A percentile compares a stretch with the other conserved stretches of the same genome.
Conservation (phyloP, 257 asterid species). For the Plantago major region DNA sequence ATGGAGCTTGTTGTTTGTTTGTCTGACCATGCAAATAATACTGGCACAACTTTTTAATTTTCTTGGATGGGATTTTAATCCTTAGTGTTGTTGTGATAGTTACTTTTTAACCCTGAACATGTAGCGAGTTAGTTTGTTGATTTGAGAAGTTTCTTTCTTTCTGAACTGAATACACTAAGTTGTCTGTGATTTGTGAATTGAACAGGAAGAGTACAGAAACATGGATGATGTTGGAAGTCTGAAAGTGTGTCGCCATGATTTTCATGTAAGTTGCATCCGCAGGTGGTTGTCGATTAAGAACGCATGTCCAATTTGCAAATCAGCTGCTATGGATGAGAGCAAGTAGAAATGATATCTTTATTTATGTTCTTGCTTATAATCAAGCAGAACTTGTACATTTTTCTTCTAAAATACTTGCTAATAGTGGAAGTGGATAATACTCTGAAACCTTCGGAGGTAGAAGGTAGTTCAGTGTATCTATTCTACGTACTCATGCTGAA, state of each 20-base stretch:
- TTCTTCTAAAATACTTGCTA: too few relatives aligned
- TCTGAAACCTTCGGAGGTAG: too few relatives aligned
- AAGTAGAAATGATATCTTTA: too few relatives aligned
- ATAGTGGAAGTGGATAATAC: too few relatives aligned
- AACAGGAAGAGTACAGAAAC: conserved; percentile 61
- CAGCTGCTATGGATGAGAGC: conserved; percentile 36
- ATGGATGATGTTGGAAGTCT: conserved; percentile 58
- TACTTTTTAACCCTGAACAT: neutral
- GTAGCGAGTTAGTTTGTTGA: neutral
- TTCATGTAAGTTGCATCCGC: conserved; percentile 58
- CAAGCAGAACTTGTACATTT: too few relatives aligned
- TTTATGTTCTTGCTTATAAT: too few relatives aligned
- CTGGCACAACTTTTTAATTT: neutral
- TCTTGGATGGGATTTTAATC: neutral
- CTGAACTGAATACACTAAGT: neutral
- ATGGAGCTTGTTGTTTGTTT: neutral
- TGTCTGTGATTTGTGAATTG: conserved; percentile 1
- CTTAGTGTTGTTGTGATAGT: neutral
- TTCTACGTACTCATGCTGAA: too few relatives aligned
- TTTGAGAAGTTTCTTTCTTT: neutral
- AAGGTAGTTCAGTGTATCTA: too few relatives aligned
- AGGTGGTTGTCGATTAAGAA: conserved; percentile 79
- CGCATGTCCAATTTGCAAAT: conserved; percentile 65
- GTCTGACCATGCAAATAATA: too few relatives aligned
- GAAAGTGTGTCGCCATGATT: conserved; percentile 61